These are phyloP conservation scores for Coemansia sp. DNA, from an alignment of 192 early-diverging fungal species.

Conservation along the genomic window DNA sequence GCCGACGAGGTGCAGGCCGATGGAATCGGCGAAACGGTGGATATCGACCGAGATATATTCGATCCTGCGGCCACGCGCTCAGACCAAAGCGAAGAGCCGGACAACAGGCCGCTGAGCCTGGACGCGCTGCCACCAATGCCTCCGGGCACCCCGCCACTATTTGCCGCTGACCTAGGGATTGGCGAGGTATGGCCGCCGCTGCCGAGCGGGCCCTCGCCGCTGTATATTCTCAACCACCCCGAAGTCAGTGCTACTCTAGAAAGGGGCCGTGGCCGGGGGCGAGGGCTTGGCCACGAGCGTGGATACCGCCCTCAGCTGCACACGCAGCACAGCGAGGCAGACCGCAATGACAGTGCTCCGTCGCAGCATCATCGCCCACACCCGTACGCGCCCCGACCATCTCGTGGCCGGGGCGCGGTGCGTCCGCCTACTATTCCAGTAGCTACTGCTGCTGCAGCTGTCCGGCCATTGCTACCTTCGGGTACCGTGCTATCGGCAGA, in stretches of 20 bases:
- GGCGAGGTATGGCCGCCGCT: slow-evolving; percentile 37
- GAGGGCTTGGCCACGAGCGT: background rate
- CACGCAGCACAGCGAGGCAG: background rate
- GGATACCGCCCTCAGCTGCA: background rate
- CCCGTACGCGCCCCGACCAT: slow-evolving; percentile 5
- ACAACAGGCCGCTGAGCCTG: background rate
- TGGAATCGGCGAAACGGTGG: background rate
- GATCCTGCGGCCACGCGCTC: background rate
- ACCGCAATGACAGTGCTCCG: background rate
- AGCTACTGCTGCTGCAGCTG: background rate
- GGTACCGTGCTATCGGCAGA: slow-evolving; percentile 63
- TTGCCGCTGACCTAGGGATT: slow-evolving; percentile 12
- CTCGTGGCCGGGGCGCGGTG: background rate
- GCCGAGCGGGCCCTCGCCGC: slow-evolving; percentile 43
- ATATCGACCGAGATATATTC: slow-evolving; percentile 6
- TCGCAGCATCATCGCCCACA: background rate
- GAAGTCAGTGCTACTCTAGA: background rate
- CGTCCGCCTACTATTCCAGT: background rate
- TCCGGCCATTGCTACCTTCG: slow-evolving; percentile 2
- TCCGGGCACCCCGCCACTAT: slow-evolving; percentile 36
- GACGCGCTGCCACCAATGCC: slow-evolving; percentile 36
- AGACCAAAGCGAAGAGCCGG: background rate
- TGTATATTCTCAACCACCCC: slow-evolving; percentile 17
- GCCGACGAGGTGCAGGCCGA: background rate
- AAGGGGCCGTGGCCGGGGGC: slow-evolving; percentile 1